phyloP scores from a whole-genome alignment of 305 asterid species.

The Fraxinus baroniana region DNA sequence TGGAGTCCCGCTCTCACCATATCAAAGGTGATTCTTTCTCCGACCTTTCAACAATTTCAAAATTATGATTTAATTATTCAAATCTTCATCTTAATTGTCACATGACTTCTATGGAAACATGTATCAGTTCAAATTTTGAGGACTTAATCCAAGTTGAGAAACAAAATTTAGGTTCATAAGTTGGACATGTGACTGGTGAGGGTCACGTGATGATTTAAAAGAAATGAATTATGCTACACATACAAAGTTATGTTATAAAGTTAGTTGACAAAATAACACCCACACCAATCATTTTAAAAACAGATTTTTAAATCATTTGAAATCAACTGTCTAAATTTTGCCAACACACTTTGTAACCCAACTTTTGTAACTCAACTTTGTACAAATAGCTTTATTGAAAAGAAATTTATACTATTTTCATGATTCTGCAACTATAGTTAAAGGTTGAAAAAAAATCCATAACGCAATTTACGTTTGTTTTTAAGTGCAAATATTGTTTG shows the following conservation, averaged over 20 bases:
- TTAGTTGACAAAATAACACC: too few species aligned
- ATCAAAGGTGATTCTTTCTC: slow-evolving; percentile 53
- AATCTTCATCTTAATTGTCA: background rate
- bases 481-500: background rate
- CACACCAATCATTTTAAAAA: too few species aligned
- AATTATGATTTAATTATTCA: background rate
- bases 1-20: slow-evolving; percentile 99
- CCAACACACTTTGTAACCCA: too few species aligned
- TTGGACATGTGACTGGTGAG: background rate
- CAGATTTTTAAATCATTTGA: too few species aligned
- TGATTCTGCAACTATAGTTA: too few species aligned
- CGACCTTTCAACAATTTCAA: background rate
- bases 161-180: background rate
- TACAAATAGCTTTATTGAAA: too few species aligned
- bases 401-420: background rate
- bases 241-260: too few species aligned
- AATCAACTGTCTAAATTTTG: too few species aligned
- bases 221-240: too few species aligned
- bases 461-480: background rate
- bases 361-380: too few species aligned
- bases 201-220: too few species aligned
- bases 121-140: background rate
- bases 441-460: background rate
- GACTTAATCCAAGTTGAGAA: background rate
- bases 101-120: background rate